A percentile compares a stretch with the other conserved stretches of the same genome.
Evolutionary conservation across 495 filamentous ascomycete genomes (phyloP).

Genomic region (Cryomyces minteri): DNA sequence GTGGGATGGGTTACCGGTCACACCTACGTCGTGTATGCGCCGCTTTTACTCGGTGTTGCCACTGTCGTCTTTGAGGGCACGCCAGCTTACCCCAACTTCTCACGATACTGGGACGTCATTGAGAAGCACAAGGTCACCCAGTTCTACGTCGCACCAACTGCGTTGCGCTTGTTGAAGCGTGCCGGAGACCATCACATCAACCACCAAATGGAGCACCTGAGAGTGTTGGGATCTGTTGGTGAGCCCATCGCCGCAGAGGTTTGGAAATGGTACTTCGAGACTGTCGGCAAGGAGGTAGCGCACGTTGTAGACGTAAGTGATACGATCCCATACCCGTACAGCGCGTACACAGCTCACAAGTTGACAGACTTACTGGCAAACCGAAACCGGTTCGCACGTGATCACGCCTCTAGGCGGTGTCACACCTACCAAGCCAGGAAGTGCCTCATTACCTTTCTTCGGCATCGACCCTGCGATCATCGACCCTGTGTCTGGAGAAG

Average conservation of each 20-base stretch:
- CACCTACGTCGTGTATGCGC: constrained; percentile 96
- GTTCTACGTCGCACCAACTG: constrained; percentile 97
- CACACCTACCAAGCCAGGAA: constrained; percentile 63
- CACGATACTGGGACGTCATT: constrained; percentile 96
- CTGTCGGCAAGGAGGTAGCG: constrained; percentile 82
- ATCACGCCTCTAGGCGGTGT: constrained; percentile 60
- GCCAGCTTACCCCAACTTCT: constrained; percentile 93
- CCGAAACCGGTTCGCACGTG: constrained; percentile 92
- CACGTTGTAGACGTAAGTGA: constrained; percentile 83
- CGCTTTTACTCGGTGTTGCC: constrained; percentile 75
- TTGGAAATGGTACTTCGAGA: constrained; percentile 99
- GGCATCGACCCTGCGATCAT: constrained; percentile 97
- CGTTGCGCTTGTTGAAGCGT: constrained; percentile 80
- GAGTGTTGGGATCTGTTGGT: constrained; percentile 89
- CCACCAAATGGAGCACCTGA: constrained; percentile 70
- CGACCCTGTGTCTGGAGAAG: constrained; percentile 86
- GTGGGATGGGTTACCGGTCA: constrained; percentile 99
- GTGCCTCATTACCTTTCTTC: constrained; percentile 77
- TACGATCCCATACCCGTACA: constrained; percentile 1
- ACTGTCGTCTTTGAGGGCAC: constrained; percentile 99
- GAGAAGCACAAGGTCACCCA: constrained; percentile 89
- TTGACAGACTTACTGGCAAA: constrained; percentile 96
- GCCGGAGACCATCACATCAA: constrained; percentile 85
- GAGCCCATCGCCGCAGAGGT: constrained; percentile 97
- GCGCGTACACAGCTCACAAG: constrained; percentile 6